phyloP scores from a whole-genome alignment of 2,329 filamentous ascomycete species.

The Macrophomina tecta region DNA sequence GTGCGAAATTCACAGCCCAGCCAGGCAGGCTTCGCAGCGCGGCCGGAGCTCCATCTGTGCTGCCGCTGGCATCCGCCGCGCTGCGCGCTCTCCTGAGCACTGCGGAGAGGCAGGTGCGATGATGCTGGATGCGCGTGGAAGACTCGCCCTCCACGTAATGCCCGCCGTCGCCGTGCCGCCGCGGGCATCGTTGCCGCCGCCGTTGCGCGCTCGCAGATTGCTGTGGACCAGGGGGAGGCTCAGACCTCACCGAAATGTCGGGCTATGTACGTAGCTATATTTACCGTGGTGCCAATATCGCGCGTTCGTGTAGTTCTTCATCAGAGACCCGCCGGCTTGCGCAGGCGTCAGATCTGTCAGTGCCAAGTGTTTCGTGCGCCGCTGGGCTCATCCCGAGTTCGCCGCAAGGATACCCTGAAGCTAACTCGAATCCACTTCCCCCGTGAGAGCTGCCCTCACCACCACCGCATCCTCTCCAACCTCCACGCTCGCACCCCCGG shows the following conservation, averaged over 20 bases:
- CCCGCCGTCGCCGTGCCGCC: neutral
- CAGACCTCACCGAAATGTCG: slow-evolving; percentile 25
- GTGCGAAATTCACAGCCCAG: slow-evolving; percentile 22
- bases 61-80: slow-evolving; percentile 23
- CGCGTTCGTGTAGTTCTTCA: slow-evolving; percentile 27
- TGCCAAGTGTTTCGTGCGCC: slow-evolving; percentile 27
- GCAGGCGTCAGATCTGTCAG: slow-evolving; percentile 23
- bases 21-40: slow-evolving; percentile 15
- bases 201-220: slow-evolving; percentile 20
- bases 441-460: slow-evolving; percentile 13
- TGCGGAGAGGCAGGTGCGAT: slow-evolving; percentile 15
- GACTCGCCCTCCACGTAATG: slow-evolving; percentile 17
- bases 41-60: slow-evolving; percentile 26
- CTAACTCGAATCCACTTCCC: slow-evolving; percentile 24
- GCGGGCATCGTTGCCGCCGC: neutral
- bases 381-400: slow-evolving; percentile 24
- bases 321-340: slow-evolving; percentile 24
- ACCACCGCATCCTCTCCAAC: slow-evolving; percentile 5
- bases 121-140: slow-evolving; percentile 1
- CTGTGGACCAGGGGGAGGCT: slow-evolving; percentile 27
- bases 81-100: slow-evolving; percentile 21
- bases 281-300: slow-evolving; percentile 24
- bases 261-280: slow-evolving; percentile 24
- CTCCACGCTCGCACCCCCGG: slow-evolving; percentile 8
- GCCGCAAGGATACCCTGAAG: slow-evolving; percentile 25